These are phyloP conservation scores for Chaetomiaceae sp. DNA, from an alignment of 2,329 filamentous ascomycete species.

Conservation along the genomic window DNA sequence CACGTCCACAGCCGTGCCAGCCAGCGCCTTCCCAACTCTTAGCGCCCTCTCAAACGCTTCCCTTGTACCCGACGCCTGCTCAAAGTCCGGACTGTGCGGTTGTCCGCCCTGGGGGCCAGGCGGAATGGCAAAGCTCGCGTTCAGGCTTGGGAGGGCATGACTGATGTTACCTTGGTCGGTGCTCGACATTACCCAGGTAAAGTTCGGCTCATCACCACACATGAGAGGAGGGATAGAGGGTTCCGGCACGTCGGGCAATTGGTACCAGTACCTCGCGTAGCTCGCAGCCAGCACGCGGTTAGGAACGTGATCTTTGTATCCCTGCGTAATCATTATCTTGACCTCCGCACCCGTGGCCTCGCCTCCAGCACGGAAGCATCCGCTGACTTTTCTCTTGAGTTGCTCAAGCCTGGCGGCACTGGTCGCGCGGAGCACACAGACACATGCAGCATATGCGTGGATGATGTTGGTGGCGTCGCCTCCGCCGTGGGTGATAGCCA, in stretches of 20 bases:
- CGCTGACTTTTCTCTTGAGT: background rate
- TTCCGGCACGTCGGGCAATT: background rate
- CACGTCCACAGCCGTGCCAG: constrained; percentile 5
- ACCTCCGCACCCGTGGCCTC: constrained; percentile 1
- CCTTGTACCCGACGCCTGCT: constrained; percentile 1
- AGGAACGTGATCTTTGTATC: constrained; percentile 8
- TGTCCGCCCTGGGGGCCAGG: background rate
- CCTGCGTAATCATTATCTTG: background rate
- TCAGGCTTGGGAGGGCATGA: constrained; percentile 4
- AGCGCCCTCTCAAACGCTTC: background rate
- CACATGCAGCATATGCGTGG: constrained; percentile 2
- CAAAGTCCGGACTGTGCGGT: constrained; percentile 8
- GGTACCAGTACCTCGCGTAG: constrained; percentile 1
- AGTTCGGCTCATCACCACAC: background rate
- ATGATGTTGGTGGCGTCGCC: constrained; percentile 1
- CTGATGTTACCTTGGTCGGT: constrained; percentile 8
- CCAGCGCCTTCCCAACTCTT: constrained; percentile 7
- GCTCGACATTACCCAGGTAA: background rate
- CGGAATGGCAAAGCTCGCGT: constrained; percentile 7
- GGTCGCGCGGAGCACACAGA: background rate
- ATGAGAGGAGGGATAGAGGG: background rate
- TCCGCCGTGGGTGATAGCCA: constrained; percentile 7
- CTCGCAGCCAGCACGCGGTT: constrained; percentile 5
- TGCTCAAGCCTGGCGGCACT: background rate
- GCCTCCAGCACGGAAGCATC: constrained; percentile 2